phyloP scores from a whole-genome alignment of 2,329 filamentous ascomycete species.

The Aurifilum marmelostoma region DNA sequence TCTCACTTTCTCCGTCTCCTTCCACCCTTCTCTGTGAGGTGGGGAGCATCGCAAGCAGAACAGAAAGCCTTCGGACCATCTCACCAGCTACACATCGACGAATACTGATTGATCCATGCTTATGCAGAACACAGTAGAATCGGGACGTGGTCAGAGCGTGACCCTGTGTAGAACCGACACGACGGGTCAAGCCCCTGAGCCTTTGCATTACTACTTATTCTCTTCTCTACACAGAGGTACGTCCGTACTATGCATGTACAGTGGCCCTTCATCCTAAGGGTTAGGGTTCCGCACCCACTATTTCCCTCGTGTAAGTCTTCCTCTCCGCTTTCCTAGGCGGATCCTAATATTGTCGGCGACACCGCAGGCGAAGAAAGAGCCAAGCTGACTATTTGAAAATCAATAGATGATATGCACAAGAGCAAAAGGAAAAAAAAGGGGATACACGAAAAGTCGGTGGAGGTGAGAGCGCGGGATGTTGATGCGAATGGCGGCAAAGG shows the following conservation, averaged over 20 bases:
- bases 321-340: neutral
- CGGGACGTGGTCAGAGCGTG: slow-evolving; percentile 8
- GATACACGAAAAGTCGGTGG: neutral
- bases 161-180: neutral
- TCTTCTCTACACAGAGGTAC: too few species aligned
- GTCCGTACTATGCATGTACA: neutral
- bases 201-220: neutral
- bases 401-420: neutral
- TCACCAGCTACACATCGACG: neutral
- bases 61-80: neutral
- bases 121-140: neutral
- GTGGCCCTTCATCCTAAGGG: neutral
- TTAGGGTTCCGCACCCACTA: neutral
- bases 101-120: neutral
- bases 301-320: neutral
- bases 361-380: neutral
- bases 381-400: neutral
- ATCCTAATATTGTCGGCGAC: neutral
- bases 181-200: slow-evolving; percentile 10
- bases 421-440: neutral
- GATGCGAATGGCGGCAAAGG: neutral
- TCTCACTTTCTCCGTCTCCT: too few species aligned
- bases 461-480: neutral
- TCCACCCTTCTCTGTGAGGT: too few species aligned
- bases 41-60: too few species aligned